Conservation (phyloP, 2,329 filamentous ascomycete genomes). For the Fusarium protoensiforme region DNA sequence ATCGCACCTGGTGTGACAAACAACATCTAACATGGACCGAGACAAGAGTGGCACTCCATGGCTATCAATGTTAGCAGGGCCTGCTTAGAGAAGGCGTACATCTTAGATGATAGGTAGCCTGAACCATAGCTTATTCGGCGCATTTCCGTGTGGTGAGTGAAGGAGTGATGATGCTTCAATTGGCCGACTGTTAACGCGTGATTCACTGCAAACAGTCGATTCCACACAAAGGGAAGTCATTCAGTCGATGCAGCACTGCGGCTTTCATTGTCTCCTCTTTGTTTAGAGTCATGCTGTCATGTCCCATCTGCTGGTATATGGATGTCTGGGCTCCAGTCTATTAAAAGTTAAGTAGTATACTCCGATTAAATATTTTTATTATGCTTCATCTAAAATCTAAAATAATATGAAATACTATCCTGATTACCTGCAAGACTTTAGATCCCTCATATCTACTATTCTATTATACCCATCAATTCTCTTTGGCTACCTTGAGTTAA, state of each 20-base stretch:
- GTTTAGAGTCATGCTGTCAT: background rate
- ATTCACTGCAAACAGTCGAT: background rate
- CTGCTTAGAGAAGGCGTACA: background rate
- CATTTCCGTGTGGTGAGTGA: background rate
- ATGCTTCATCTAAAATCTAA: too few relatives aligned
- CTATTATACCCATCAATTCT: background rate
- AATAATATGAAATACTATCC: background rate
- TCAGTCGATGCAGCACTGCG: background rate
- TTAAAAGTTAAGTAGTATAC: background rate
- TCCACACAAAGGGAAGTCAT: background rate
- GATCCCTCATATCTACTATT: background rate
- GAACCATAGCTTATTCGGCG: background rate
- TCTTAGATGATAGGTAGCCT: background rate
- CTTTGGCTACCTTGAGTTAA: background rate
- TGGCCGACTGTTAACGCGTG: background rate
- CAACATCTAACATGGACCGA: conserved; percentile 41
- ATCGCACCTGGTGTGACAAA: conserved; percentile 53
- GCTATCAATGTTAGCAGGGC: background rate
- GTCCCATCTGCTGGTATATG: background rate
- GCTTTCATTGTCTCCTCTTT: background rate
- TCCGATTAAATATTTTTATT: background rate
- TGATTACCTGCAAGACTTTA: background rate
- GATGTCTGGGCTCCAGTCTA: background rate
- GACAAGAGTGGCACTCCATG: background rate
- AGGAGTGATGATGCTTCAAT: background rate